These are phyloP conservation scores for Sarcodon sp. DNA, from an alignment of 768 basidiomycete species.

Conservation along the genomic window DNA sequence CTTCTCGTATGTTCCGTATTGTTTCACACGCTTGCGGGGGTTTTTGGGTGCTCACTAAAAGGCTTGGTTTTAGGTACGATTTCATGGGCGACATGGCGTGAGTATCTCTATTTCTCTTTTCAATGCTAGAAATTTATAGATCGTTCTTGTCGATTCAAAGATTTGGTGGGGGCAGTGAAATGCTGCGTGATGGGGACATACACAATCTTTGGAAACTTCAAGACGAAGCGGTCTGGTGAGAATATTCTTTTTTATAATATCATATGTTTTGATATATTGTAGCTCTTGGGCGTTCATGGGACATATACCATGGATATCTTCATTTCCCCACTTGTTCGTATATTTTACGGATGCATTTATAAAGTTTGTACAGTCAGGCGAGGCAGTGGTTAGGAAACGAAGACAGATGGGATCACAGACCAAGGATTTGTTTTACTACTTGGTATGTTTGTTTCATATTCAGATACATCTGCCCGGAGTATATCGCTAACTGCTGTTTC, in stretches of 20 bases:
- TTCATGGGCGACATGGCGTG: slow-evolving; percentile 5
- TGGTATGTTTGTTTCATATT: not conserved
- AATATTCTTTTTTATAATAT: not conserved
- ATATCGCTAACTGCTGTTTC: not conserved
- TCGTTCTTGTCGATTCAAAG: not conserved
- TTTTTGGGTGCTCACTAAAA: not conserved
- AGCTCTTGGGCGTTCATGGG: not conserved
- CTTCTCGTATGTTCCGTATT: slow-evolving; percentile 12
- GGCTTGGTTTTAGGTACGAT: not conserved
- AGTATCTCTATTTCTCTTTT: not conserved
- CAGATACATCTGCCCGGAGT: not conserved
- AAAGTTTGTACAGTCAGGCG: slow-evolving; percentile 9
- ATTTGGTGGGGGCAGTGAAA: not conserved
- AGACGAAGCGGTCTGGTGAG: not conserved
- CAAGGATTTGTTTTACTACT: slow-evolving; percentile 9
- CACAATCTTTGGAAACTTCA: not conserved
- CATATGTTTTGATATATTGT: not conserved
- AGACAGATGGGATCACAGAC: slow-evolving; percentile 8
- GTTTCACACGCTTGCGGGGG: not conserved
- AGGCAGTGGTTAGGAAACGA: slow-evolving; percentile 7
- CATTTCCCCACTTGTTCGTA: not conserved
- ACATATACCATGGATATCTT: not conserved
- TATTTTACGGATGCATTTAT: slow-evolving; percentile 6
- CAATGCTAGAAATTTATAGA: not conserved
- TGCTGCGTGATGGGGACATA: not conserved